Conservation (phyloP, 2,329 filamentous ascomycete species). For the Dactylellina haptotyla region DNA sequence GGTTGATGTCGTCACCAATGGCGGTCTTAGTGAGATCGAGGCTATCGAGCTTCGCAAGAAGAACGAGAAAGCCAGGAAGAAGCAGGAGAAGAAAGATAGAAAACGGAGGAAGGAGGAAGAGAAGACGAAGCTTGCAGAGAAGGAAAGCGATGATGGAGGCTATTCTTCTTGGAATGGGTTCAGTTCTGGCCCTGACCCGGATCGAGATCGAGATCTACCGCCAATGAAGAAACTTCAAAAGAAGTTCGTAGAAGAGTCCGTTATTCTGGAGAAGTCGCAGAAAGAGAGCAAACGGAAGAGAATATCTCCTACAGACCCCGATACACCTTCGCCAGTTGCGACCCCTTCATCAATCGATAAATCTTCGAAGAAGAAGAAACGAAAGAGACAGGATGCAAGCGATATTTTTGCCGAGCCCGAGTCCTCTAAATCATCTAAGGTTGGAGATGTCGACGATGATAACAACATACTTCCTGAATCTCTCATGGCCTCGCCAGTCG, state of each 20-base stretch:
- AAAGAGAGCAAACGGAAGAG: background rate
- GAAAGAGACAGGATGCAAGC: background rate
- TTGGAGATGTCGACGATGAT: background rate
- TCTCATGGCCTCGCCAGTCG: background rate
- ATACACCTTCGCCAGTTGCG: background rate
- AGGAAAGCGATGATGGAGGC: slow-evolving; percentile 28
- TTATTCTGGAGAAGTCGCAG: slow-evolving; percentile 15
- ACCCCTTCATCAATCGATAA: background rate
- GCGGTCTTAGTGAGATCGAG: slow-evolving; percentile 36
- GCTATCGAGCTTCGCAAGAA: slow-evolving; percentile 43
- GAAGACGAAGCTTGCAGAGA: background rate
- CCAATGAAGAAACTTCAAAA: slow-evolving; percentile 9
- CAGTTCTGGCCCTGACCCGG: slow-evolving; percentile 15
- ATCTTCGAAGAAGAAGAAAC: slow-evolving; percentile 17
- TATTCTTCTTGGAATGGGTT: slow-evolving; percentile 51
- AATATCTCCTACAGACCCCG: background rate
- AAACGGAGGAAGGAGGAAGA: slow-evolving; percentile 27
- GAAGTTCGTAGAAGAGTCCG: slow-evolving; percentile 30
- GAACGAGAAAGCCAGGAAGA: slow-evolving; percentile 48
- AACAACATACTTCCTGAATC: slow-evolving; percentile 22
- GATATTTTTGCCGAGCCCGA: background rate
- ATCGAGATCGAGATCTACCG: background rate
- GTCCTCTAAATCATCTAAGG: background rate
- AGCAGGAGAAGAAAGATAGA: slow-evolving; percentile 25
- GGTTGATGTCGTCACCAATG: slow-evolving; percentile 11